Evolutionary conservation across 2,329 filamentous ascomycete genomes (phyloP).

Genomic region (Talaromyces amestolkiae): DNA sequence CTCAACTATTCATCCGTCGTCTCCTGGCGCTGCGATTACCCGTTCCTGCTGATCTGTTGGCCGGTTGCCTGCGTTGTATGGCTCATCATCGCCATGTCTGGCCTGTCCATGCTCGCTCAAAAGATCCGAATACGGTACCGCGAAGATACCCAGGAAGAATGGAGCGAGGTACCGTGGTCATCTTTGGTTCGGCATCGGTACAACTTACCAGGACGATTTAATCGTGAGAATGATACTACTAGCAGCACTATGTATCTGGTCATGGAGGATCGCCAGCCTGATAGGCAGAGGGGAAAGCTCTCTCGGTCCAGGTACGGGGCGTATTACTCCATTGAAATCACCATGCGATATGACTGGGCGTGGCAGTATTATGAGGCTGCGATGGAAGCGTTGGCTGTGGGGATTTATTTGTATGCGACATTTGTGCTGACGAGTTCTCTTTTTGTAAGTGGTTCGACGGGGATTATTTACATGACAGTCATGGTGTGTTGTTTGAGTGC

Average conservation of each 20-base stretch:
- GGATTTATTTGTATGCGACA: not conserved
- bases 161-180: too few species aligned
- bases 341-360: not conserved
- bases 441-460: not conserved
- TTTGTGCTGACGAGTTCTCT: not conserved
- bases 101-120: not conserved
- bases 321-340: not conserved
- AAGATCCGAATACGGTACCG: not conserved
- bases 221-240: not conserved
- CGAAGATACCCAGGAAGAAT: not conserved
- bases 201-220: not conserved
- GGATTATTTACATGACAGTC: not conserved
- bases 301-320: not conserved
- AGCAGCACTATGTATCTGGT: not conserved
- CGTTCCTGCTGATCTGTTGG: conserved; percentile 4
- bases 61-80: conserved; percentile 3
- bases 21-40: conserved; percentile 5
- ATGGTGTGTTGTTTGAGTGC: not conserved
- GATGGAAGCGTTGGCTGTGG: not conserved
- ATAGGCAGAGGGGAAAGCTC: not conserved
- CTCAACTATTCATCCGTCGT: not conserved
- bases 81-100: not conserved
- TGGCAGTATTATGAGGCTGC: not conserved
- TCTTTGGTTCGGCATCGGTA: too few species aligned
- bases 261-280: not conserved